These are phyloP conservation scores for Salix suchowensis DNA, from an alignment of 345 rosid species.

Conservation along the genomic window DNA sequence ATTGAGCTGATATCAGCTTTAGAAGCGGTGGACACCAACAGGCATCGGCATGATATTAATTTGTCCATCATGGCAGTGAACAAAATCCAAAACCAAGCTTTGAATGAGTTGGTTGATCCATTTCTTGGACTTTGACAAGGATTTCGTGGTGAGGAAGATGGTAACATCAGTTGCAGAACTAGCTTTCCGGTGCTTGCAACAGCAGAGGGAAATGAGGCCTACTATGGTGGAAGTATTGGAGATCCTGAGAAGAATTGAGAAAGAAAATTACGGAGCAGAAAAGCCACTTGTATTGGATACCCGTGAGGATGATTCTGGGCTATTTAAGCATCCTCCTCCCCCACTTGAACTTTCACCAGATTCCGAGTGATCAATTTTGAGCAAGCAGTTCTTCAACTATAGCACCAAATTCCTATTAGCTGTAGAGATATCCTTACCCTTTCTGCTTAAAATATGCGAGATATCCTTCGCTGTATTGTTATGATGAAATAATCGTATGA, in stretches of 20 bases:
- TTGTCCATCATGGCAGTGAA: conserved; percentile 67
- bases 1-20: conserved; percentile 63
- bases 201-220: conserved; percentile 71
- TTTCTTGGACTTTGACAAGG: conserved; percentile 52
- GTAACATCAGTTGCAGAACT: conserved; percentile 58
- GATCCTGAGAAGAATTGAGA: conserved; percentile 43
- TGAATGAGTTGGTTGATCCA: conserved; percentile 69
- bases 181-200: conserved; percentile 75
- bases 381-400: conserved; percentile 37
- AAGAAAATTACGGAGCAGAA: conserved; percentile 20
- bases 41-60: conserved; percentile 65
- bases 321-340: conserved; percentile 41
- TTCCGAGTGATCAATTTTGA: conserved; percentile 50
- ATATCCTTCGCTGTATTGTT: background rate
- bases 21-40: conserved; percentile 62
- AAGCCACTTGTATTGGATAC: conserved; percentile 42
- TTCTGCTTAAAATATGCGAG: background rate
- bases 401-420: conserved; percentile 25
- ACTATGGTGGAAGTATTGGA: conserved; percentile 64
- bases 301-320: conserved; percentile 45
- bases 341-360: conserved; percentile 39
- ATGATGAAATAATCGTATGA: background rate
- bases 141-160: conserved; percentile 33
- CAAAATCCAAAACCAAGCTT: conserved; percentile 58
- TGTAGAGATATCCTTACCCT: background rate